These are phyloP conservation scores for Lachnellula cervina DNA, from an alignment of 2,329 filamentous ascomycete species.

Conservation along the genomic window DNA sequence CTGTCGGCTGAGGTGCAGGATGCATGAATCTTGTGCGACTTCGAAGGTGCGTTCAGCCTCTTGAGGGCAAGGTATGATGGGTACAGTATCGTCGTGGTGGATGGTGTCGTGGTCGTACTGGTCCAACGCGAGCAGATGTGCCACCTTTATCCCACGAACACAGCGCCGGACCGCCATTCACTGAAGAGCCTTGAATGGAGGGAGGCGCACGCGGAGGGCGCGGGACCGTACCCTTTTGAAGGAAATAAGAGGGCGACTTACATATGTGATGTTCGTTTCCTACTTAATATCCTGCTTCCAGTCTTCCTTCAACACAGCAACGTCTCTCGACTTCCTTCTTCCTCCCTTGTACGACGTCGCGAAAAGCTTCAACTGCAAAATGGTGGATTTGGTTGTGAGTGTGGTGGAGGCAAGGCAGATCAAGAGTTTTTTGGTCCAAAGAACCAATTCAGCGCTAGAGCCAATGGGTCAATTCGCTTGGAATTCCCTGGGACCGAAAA, in stretches of 20 bases:
- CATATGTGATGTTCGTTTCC: constrained; percentile 5
- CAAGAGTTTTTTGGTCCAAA: background rate
- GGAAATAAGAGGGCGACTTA: constrained; percentile 8
- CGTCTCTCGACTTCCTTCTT: constrained; percentile 29
- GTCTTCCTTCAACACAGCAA: constrained; percentile 25
- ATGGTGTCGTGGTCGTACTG: background rate
- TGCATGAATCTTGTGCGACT: constrained; percentile 31
- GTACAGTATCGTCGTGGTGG: background rate
- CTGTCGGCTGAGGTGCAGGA: constrained; percentile 30
- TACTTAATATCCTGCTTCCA: constrained; percentile 10
- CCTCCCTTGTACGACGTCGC: constrained; percentile 29
- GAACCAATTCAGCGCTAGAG: background rate
- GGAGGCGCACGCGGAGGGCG: background rate
- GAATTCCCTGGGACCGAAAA: no score
- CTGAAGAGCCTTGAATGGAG: background rate
- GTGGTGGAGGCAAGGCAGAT: constrained; percentile 5
- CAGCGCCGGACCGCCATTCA: no score
- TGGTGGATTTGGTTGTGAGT: constrained; percentile 12
- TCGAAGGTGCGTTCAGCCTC: constrained; percentile 1
- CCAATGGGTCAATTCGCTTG: background rate
- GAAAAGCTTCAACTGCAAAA: constrained; percentile 19
- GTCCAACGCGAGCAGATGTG: constrained; percentile 16
- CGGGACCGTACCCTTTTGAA: background rate
- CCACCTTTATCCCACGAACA: constrained; percentile 12
- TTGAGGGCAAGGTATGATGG: background rate